Percentiles rank a stretch among this genome's conserved stretches.
phyloP scores from a whole-genome alignment of 2,329 filamentous ascomycete species.

The Xylariaceae sp. region DNA sequence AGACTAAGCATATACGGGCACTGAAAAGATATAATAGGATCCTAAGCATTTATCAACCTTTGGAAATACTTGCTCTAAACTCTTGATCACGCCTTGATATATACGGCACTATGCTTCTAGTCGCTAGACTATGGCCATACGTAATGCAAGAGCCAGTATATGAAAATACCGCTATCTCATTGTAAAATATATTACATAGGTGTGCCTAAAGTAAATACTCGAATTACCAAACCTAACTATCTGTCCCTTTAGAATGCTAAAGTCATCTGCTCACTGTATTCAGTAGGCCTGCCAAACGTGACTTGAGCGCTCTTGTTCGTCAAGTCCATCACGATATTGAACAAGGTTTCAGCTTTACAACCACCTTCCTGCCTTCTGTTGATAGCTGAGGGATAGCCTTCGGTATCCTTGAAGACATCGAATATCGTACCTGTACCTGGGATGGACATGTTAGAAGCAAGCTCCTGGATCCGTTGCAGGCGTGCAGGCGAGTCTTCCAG shows the following conservation, averaged over 20 bases:
- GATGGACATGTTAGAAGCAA: slow-evolving; percentile 18
- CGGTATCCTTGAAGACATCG: slow-evolving; percentile 33
- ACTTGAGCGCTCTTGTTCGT: slow-evolving; percentile 30
- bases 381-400: slow-evolving; percentile 35
- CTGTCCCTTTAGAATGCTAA: slow-evolving; percentile 19
- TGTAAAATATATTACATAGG: no score
- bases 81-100: no score
- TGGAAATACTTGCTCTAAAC: no score
- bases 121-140: no score
- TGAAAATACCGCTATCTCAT: no score
- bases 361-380: slow-evolving; percentile 31
- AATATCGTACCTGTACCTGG: slow-evolving; percentile 23
- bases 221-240: no score
- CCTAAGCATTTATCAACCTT: no score
- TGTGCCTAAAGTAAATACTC: no score
- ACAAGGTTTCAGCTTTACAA: slow-evolving; percentile 34
- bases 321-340: slow-evolving; percentile 39
- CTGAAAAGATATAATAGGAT: no score
- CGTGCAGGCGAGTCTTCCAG: slow-evolving; percentile 35
- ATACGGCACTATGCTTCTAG: no score
- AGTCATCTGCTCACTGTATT: slow-evolving; percentile 22
- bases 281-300: slow-evolving; percentile 37
- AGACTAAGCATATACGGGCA: no score
- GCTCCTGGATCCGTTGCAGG: slow-evolving; percentile 30
- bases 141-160: no score